Conservation (phyloP, 345 rosid genomes). For the Populus simonii region DNA sequence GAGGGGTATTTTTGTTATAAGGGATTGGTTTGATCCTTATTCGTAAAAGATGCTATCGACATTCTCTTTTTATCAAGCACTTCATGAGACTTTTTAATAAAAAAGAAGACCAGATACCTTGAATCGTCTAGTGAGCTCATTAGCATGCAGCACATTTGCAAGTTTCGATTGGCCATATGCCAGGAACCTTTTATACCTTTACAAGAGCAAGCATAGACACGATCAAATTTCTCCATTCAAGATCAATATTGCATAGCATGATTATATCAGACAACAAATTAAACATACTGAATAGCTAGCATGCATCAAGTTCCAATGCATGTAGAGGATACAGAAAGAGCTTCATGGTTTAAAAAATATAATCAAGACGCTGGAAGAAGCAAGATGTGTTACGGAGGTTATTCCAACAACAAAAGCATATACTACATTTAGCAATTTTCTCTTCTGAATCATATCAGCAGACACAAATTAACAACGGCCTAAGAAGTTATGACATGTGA, state of each 20-base stretch:
- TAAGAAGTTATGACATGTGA: neutral
- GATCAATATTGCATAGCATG: neutral
- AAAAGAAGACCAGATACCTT: conserved; percentile 5
- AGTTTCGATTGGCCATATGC: conserved; percentile 43
- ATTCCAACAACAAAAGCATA: neutral
- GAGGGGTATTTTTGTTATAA: neutral
- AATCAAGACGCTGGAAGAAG: neutral
- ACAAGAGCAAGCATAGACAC: conserved; percentile 9
- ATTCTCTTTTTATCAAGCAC: neutral
- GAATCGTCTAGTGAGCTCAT: conserved; percentile 2
- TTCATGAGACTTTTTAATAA: neutral
- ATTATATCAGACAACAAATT: neutral
- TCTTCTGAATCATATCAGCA: neutral
- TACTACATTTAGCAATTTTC: neutral
- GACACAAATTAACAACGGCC: neutral
- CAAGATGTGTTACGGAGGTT: neutral
- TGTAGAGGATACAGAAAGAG: neutral
- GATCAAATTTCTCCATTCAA: neutral
- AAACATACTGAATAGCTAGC: neutral
- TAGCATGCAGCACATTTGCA: neutral
- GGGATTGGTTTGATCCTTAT: neutral
- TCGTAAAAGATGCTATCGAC: neutral
- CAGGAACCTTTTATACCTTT: conserved; percentile 40
- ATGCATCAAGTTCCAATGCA: neutral
- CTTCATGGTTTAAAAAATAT: neutral